Evolutionary conservation across 164 flowering plant species (phyloP).

Genomic region (Kingdonia uniflora): DNA sequence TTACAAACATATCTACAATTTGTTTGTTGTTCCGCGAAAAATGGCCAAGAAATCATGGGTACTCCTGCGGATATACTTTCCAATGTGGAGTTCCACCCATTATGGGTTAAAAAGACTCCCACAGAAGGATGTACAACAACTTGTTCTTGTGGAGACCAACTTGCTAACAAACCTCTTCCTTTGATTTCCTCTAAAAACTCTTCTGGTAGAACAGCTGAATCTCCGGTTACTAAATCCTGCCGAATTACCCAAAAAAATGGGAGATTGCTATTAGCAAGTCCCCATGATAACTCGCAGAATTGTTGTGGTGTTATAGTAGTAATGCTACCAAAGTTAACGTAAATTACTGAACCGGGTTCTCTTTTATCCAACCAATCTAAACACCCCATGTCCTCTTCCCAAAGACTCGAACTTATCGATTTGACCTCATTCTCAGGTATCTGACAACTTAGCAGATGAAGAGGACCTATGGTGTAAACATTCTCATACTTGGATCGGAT

Average conservation of each 20-base stretch:
- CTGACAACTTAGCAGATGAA: conserved; percentile 12
- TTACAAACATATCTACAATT: conserved; percentile 24
- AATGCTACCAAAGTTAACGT: conserved; percentile 46
- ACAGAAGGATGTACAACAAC: conserved; percentile 19
- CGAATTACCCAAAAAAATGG: conserved; percentile 41
- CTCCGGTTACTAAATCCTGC: conserved; percentile 33
- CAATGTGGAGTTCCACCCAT: conserved; percentile 24
- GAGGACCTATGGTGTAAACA: conserved; percentile 31
- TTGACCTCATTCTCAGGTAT: conserved; percentile 6
- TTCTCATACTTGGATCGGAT: conserved; percentile 14
- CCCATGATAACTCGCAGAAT: conserved; percentile 44
- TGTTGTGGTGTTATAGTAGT: conserved; percentile 26
- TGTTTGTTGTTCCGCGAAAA: conserved; percentile 36
- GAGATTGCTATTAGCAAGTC: conserved; percentile 31
- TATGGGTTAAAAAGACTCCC: conserved; percentile 23
- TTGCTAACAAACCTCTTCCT: conserved; percentile 21
- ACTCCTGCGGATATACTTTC: conserved; percentile 21
- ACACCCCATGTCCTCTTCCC: conserved; percentile 35
- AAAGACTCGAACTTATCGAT: conserved; percentile 25
- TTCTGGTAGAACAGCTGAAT: conserved; percentile 17
- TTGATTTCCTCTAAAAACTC: conserved; percentile 21
- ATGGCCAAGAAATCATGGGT: conserved; percentile 52
- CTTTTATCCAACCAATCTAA: conserved; percentile 32
- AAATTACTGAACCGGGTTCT: conserved; percentile 29
- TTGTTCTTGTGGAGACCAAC: conserved; percentile 39